phyloP scores from a whole-genome alignment of 2,329 filamentous ascomycete species.

The Fusarium tuaranense region DNA sequence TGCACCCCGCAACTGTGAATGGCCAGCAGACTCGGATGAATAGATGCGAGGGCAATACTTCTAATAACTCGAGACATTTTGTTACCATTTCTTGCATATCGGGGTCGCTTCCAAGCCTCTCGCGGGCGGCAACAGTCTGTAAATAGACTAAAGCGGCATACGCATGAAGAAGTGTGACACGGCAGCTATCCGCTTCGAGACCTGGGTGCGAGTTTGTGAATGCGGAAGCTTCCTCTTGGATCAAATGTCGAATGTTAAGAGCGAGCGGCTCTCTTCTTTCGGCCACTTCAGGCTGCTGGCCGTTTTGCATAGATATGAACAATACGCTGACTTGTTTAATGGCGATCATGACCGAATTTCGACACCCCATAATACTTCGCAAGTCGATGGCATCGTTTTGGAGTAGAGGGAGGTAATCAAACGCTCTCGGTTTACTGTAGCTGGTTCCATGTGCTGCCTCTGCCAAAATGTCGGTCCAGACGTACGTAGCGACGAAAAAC shows the following conservation, averaged over 20 bases:
- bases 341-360: conserved; percentile 11
- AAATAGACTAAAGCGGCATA: conserved; percentile 3
- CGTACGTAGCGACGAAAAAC: conserved; percentile 12
- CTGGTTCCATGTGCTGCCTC: conserved; percentile 7
- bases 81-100: neutral
- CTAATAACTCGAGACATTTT: conserved; percentile 11
- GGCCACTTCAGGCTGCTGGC: neutral
- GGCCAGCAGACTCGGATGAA: conserved; percentile 19
- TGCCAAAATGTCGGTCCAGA: conserved; percentile 13
- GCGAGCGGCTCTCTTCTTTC: neutral
- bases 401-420: conserved; percentile 14
- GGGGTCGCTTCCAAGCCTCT: neutral
- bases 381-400: conserved; percentile 4
- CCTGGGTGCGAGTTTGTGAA: neutral
- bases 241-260: neutral
- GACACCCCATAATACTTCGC: conserved; percentile 12
- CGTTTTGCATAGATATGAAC: neutral
- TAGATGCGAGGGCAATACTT: conserved; percentile 1
- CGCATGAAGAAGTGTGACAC: conserved; percentile 16
- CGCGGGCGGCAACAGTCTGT: neutral
- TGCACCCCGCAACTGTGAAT: conserved; percentile 15
- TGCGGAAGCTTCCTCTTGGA: neutral
- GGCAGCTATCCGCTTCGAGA: conserved; percentile 7
- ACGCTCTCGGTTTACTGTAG: neutral
- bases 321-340: conserved; percentile 16